Conservation (phyloP, 805 yeast genomes). For the Kuraishia ogatae region DNA sequence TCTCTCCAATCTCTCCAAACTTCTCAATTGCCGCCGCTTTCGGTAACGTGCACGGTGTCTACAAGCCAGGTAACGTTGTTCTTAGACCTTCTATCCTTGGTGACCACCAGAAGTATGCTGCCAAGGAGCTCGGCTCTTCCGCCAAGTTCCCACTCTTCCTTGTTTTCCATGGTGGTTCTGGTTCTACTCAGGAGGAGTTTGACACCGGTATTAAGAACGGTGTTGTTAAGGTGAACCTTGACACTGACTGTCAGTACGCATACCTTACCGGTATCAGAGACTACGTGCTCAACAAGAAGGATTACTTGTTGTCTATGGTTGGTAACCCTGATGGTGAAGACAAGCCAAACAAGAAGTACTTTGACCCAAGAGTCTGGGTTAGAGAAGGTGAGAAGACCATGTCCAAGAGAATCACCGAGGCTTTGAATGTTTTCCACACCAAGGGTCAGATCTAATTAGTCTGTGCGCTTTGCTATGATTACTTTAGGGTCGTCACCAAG, state of each 20-base stretch:
- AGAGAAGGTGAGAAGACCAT: constrained; percentile 99
- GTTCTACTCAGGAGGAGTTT: constrained; percentile 88
- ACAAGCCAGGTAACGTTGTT: constrained; percentile 97
- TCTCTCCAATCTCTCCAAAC: constrained; percentile 87
- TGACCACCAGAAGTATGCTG: constrained; percentile 89
- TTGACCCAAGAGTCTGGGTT: constrained; percentile 99
- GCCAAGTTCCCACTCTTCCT: constrained; percentile 75
- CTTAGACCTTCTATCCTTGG: constrained; percentile 89
- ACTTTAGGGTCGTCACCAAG: background rate
- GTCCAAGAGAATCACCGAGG: constrained; percentile 76
- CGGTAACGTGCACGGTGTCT: constrained; percentile 99
- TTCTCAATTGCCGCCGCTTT: constrained; percentile 99
- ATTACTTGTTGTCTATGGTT: constrained; percentile 78
- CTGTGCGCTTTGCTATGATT: background rate
- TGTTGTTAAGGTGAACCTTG: constrained; percentile 98
- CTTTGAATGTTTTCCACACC: constrained; percentile 82
- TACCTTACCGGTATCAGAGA: constrained; percentile 96
- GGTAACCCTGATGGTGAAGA: constrained; percentile 99
- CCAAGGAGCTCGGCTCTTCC: constrained; percentile 47
- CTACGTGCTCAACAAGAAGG: constrained; percentile 93
- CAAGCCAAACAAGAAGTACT: constrained; percentile 99
- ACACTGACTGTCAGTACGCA: constrained; percentile 98
- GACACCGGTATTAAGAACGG: constrained; percentile 86
- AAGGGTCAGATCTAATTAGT: constrained; percentile 41
- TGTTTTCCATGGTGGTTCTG: constrained; percentile 99